Percentiles rank a stretch among this genome's conserved stretches.
phyloP scores from a whole-genome alignment of 257 asterid species.

The Solanum microdontum region DNA sequence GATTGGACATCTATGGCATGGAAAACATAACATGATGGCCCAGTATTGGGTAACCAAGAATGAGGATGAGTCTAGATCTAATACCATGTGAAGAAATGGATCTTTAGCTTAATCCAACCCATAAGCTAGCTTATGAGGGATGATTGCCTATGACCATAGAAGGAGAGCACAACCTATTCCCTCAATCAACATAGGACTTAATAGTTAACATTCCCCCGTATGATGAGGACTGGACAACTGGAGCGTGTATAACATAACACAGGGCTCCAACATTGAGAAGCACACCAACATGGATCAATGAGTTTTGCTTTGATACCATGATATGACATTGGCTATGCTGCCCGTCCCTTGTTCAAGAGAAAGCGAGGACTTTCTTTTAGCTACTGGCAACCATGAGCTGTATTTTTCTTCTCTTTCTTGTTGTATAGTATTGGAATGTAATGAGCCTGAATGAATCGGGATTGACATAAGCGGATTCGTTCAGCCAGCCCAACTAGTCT shows the following conservation, averaged over 20 bases:
- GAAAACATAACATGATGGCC: background rate
- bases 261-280: background rate
- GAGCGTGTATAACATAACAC: background rate
- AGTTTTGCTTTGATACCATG: background rate
- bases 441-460: background rate
- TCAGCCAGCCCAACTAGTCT: background rate
- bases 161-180: background rate
- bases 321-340: background rate
- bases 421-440: background rate
- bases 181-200: background rate
- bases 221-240: background rate
- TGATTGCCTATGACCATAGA: background rate
- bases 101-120: background rate
- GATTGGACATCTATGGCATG: background rate
- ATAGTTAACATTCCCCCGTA: background rate
- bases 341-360: background rate
- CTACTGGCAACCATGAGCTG: background rate
- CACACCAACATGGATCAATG: background rate
- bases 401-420: background rate
- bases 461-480: background rate
- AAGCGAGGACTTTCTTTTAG: background rate
- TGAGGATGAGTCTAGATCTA: background rate
- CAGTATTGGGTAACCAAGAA: background rate
- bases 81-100: background rate
- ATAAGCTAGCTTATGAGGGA: background rate